Conservation (phyloP, 257 asterid genomes). For the Jasminum sambac region DNA sequence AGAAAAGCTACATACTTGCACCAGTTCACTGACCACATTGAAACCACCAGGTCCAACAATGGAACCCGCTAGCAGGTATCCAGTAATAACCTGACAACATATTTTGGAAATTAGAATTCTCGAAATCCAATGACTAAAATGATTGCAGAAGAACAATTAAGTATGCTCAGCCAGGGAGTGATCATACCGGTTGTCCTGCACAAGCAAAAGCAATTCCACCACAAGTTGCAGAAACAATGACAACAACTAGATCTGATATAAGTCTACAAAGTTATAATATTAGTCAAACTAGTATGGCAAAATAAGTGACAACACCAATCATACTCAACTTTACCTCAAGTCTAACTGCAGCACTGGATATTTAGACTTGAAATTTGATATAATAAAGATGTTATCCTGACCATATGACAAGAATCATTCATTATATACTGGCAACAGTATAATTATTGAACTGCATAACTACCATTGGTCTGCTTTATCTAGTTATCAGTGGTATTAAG, state of each 20-base stretch:
- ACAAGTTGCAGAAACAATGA: constrained; percentile 97
- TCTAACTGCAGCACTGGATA: constrained; percentile 94
- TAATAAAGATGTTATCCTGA: constrained; percentile 94
- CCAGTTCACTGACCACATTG: constrained; percentile 90
- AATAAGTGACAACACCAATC: constrained; percentile 18
- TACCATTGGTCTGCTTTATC: constrained; percentile 7
- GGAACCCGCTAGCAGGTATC: constrained; percentile 97
- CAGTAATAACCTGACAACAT: constrained; percentile 81
- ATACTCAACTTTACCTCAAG: constrained; percentile 61
- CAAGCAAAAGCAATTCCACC: constrained; percentile 99
- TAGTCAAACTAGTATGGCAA: constrained; percentile 22
- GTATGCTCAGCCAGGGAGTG: constrained; percentile 28
- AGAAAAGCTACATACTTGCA: constrained; percentile 70
- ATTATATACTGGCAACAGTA: constrained; percentile 20
- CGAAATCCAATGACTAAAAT: constrained; percentile 21
- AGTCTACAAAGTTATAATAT: constrained; percentile 55
- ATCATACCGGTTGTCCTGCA: constrained; percentile 98
- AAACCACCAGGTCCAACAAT: constrained; percentile 99
- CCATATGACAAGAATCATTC: constrained; percentile 15
- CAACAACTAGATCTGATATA: constrained; percentile 96
- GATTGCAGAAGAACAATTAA: constrained; percentile 6
- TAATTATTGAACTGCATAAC: constrained; percentile 15
- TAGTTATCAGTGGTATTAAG: constrained; percentile 4
- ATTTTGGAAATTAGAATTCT: constrained; percentile 24
- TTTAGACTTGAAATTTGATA: constrained; percentile 94